Evolutionary conservation across 345 rosid genomes (phyloP).

Genomic region (Linum usitatissimum): DNA sequence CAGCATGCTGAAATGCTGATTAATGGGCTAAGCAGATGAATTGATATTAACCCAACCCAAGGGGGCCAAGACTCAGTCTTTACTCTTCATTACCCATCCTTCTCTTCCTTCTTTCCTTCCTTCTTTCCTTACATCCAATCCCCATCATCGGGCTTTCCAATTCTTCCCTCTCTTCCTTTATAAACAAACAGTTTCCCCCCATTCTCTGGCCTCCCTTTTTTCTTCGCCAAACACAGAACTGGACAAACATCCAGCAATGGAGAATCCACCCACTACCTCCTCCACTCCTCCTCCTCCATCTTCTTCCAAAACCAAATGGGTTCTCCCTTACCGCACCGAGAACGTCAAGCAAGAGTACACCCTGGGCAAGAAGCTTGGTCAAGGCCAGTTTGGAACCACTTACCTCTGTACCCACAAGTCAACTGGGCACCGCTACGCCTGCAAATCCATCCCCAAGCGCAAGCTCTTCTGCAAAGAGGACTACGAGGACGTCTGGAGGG

Average conservation of each 20-base stretch:
- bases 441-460: conserved; percentile 73
- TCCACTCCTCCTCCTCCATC: neutral
- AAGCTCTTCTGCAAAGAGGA: conserved; percentile 64
- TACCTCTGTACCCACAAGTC: conserved; percentile 48
- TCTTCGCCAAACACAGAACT: neutral
- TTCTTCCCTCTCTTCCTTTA: too few relatives aligned
- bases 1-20: too few relatives aligned
- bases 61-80: too few relatives aligned
- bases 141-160: too few relatives aligned
- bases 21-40: too few relatives aligned
- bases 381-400: conserved; percentile 75
- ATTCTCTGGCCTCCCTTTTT: neutral
- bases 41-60: too few relatives aligned
- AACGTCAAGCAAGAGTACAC: conserved; percentile 1
- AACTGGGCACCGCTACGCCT: conserved; percentile 41
- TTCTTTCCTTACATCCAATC: too few relatives aligned
- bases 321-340: conserved; percentile 11
- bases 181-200: neutral
- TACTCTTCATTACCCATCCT: too few relatives aligned
- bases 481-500: conserved; percentile 68
- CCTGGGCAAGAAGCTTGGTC: conserved; percentile 50
- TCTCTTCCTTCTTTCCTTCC: too few relatives aligned
- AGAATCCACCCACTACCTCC: neutral
- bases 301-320: conserved; percentile 12
- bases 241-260: neutral